These are phyloP conservation scores for Diaporthe citri DNA, from an alignment of 2,329 filamentous ascomycete genomes.

Conservation along the genomic window DNA sequence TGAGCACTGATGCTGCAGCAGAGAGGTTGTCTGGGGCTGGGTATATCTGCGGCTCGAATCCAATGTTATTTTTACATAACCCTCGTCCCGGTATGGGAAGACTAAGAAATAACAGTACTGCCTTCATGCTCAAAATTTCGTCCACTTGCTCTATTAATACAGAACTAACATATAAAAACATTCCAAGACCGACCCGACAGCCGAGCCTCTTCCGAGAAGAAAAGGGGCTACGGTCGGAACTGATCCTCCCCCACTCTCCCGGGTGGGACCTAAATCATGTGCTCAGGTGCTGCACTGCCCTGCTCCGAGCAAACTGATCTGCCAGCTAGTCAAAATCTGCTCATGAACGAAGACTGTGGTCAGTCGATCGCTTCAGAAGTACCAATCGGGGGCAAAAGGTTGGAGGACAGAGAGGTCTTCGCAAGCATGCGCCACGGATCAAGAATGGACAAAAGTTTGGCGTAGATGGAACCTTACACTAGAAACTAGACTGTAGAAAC, in stretches of 20 bases:
- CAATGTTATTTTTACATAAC: no score
- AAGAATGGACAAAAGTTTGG: background rate
- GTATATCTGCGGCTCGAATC: no score
- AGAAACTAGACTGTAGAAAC: background rate
- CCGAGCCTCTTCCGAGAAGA: slow-evolving; percentile 20
- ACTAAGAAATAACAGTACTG: no score
- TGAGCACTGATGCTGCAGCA: no score
- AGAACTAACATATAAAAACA: no score
- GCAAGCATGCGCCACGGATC: background rate
- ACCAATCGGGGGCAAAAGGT: no score
- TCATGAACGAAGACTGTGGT: background rate
- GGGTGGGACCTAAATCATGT: background rate
- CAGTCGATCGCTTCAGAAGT: background rate
- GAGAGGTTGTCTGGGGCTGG: background rate
- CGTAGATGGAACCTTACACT: background rate
- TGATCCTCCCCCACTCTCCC: slow-evolving; percentile 6
- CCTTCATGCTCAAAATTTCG: no score
- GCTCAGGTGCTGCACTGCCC: slow-evolving; percentile 1
- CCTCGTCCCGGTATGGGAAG: no score
- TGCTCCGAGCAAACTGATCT: background rate
- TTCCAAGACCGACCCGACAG: background rate
- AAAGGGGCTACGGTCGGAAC: slow-evolving; percentile 13
- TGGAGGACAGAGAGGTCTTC: no score
- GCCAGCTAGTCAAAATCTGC: background rate
- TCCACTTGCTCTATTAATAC: no score